phyloP scores from a whole-genome alignment of 116 monocot species.

The Iris pallida region DNA sequence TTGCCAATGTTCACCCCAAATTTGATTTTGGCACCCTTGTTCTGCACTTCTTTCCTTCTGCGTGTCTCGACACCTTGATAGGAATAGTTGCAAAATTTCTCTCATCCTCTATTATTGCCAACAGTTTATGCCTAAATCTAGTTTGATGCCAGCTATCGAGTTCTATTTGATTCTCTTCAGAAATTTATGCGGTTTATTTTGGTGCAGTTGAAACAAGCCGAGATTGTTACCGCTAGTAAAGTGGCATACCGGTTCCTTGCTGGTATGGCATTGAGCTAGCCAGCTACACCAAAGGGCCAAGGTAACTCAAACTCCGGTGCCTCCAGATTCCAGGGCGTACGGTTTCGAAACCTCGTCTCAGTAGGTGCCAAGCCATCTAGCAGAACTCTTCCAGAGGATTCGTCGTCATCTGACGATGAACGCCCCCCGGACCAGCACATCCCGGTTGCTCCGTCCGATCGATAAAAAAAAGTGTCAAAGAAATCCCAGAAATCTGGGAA shows the following conservation, averaged over 20 bases:
- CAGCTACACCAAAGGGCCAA: conserved; percentile 19
- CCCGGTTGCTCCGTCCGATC: no score
- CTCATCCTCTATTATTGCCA: no score
- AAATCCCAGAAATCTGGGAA: no score
- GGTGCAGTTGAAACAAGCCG: conserved; percentile 52
- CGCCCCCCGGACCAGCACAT: no score
- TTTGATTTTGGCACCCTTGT: no score
- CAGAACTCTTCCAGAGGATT: not conserved
- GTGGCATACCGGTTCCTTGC: conserved; percentile 60
- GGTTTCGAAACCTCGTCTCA: conserved; percentile 40
- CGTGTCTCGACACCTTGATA: no score
- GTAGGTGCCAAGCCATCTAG: conserved; percentile 39
- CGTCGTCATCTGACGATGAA: no score
- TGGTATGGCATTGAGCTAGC: conserved; percentile 24
- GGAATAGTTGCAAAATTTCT: no score
- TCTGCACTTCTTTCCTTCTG: no score
- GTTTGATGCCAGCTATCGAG: not conserved
- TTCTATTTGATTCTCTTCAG: not conserved
- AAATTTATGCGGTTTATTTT: conserved; percentile 7
- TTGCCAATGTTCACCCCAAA: no score
- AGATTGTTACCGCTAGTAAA: conserved; percentile 54
- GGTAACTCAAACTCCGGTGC: conserved; percentile 26
- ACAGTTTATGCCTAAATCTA: no score
- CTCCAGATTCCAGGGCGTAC: conserved; percentile 35
- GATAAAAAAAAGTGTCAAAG: no score